Percentiles rank a stretch among this genome's conserved stretches.
Evolutionary conservation across 768 basidiomycete species (phyloP).

Genomic region (Pisolithus tinctorius): DNA sequence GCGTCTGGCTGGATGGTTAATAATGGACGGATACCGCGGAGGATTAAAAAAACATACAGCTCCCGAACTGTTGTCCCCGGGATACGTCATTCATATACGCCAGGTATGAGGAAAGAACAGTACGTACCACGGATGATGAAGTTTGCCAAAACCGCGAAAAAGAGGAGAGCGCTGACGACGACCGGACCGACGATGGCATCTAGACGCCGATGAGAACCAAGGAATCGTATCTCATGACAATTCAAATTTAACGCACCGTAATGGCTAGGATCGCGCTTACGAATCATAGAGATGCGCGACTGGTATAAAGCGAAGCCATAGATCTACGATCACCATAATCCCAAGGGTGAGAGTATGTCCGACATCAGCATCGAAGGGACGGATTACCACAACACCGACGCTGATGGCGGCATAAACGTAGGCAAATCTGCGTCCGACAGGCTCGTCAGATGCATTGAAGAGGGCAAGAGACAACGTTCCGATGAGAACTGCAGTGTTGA

Average conservation of each 20-base stretch:
- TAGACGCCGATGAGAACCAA: slow-evolving; percentile 23
- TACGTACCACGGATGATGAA: slow-evolving; percentile 77
- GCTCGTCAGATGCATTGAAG: slow-evolving; percentile 72
- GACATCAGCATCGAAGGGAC: neutral
- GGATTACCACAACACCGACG: slow-evolving; percentile 52
- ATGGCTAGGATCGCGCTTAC: slow-evolving; percentile 77
- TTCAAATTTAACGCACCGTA: slow-evolving; percentile 56
- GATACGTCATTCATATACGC: slow-evolving; percentile 1
- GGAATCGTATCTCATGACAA: neutral
- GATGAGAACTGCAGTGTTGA: slow-evolving; percentile 78
- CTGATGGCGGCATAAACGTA: slow-evolving; percentile 79
- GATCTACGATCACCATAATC: slow-evolving; percentile 35
- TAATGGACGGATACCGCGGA: neutral
- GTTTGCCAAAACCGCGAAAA: slow-evolving; percentile 82
- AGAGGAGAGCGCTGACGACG: slow-evolving; percentile 73
- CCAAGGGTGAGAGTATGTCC: neutral
- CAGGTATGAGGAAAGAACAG: neutral
- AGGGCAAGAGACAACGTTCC: slow-evolving; percentile 82
- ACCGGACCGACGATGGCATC: slow-evolving; percentile 82
- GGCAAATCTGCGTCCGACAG: slow-evolving; percentile 68
- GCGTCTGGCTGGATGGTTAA: slow-evolving; percentile 12
- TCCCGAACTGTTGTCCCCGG: slow-evolving; percentile 42
- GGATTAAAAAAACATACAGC: slow-evolving; percentile 35
- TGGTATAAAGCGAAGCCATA: slow-evolving; percentile 89
- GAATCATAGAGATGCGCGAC: slow-evolving; percentile 84